Base-by-base conservation (phyloP, 495 filamentous ascomycete species). In the Bacidia gigantensis region DNA sequence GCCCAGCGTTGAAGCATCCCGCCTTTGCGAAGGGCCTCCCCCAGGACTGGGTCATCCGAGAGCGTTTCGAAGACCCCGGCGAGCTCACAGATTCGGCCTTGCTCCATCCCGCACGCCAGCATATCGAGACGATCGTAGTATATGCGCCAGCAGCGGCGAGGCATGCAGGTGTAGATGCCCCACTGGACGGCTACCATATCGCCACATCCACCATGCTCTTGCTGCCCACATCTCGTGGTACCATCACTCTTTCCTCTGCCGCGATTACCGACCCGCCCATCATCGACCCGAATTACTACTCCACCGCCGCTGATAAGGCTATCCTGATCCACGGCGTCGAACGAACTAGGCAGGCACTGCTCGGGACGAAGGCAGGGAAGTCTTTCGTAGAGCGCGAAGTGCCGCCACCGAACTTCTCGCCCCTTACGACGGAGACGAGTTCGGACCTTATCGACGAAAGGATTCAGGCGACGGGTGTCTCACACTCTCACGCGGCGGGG, bases 401-500 rank as follows among this genome's bases (percentile, higher is more conserved):
- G 0, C 55, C 61, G 3, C 58, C 53, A 0, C 48, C 57, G 55
- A 45, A 39, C n/a, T 39, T 46, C 24, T 14, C 24, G 5, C 18
- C 47, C 0, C 12, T 55, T 3, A 50, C 53, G 23, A 32, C 23
- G 18, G 43, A 25, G 7, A 22, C 47, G 22, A 51, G 23, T 0
- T 23, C 50, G 24, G 25, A 39, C 18, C 46, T 50, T 12, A 23
- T 55, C 14, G 53, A 55, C n/a, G 41, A 22, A 17, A 38, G 53
- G 32, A 29, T 51, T 1, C 17, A 24, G 0, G 46, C 20, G 3
- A 29, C 25, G 18, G 44, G 12, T 2, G 38, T 39, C 3, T 26
- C 22, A 0, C 58, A 61, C 0, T 58, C 58, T 21, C 51, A 69
- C 55, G 26, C 64, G 49, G 61, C 62, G 26, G 69, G 71, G 1